Percentiles rank a stretch among this genome's conserved stretches.
These are phyloP conservation scores for Dictyostelium intermedium DNA, from an alignment of 78 protist species.

Conservation along the genomic window DNA sequence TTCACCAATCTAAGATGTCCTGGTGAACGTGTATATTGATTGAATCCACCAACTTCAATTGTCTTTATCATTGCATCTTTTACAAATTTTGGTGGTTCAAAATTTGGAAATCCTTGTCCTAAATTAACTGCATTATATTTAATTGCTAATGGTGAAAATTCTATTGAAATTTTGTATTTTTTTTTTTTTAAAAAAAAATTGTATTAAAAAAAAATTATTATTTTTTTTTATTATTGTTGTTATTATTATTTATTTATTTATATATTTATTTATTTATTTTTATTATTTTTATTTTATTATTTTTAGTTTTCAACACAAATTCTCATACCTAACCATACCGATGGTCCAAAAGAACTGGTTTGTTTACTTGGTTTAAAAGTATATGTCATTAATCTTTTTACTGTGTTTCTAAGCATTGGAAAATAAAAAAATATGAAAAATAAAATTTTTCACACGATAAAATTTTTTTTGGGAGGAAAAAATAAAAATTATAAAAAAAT, in stretches of 20 bases:
- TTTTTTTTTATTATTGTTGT: too few species aligned
- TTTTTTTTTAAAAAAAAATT: not conserved
- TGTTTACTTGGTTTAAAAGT: conserved; percentile 48
- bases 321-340: conserved; percentile 67
- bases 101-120: conserved; percentile 85
- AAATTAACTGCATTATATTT: conserved; percentile 73
- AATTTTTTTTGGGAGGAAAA: not conserved
- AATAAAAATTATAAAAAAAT: not conserved
- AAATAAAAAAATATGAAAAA: not conserved
- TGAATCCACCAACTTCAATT: conserved; percentile 44
- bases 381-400: conserved; percentile 2
- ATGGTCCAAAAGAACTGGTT: conserved; percentile 42
- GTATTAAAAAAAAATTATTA: not conserved
- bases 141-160: conserved; percentile 77
- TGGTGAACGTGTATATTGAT: conserved; percentile 80
- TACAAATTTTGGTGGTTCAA: conserved; percentile 74
- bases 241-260: not conserved
- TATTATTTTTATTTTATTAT: not conserved
- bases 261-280: not conserved
- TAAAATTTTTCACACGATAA: not conserved
- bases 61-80: conserved; percentile 51
- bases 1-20: conserved; percentile 83
- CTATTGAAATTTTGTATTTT: not conserved
- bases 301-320: not conserved
- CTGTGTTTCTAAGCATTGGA: not conserved